Evolutionary conservation across 2,329 filamentous ascomycete genomes (phyloP), one percentile per base, ranked within the genome.

Genomic region (Coniochaeta sp.): DNA sequence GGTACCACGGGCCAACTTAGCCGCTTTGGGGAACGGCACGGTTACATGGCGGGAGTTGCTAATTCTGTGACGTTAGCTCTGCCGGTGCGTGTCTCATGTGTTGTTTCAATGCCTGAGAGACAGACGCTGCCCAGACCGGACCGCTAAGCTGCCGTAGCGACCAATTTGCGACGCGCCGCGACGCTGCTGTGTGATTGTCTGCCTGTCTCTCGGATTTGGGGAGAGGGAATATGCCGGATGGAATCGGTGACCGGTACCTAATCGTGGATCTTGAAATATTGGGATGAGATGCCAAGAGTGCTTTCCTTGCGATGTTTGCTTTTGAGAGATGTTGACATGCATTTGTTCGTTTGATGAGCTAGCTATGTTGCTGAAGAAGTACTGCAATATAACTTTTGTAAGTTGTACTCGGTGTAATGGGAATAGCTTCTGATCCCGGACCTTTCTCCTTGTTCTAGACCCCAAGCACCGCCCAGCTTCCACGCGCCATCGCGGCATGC

Each of bases 11-110:
- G 45, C 45, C 45, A 31, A 24, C 45, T 24, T 16, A 16, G 2
- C 3, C 8, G 14, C 26, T 48, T 42, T 35, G 50, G 48, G 53
- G 55, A 53, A 33, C 51, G 47, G 56, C 53, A 57, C 53, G 50
- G 58, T 54, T 46, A 58, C 24, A 32, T 46, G 49, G 46, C 42
- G 58, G 30, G 52, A 52, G 10, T 49, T n/a, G n/a, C n/a, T n/a
- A n/a, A 45, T 55, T 57, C 54, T 62, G 59, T 53, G 57, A 62
- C 61, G 57, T 51, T 61, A 56, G 60, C 56, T 55, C 53, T 53
- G 55, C 50, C 54, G 40, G 51, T 58, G 53, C 55, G 51, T 53
- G 61, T 62, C 60, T 61, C 60, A 62, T 54, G 10, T n/a, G 52
- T 47, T 50, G 60, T 62, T 62, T 62, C 60, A 61, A 60, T 59